Conservation (phyloP, 164 flowering plant genomes). For the Akebia trifoliata region DNA sequence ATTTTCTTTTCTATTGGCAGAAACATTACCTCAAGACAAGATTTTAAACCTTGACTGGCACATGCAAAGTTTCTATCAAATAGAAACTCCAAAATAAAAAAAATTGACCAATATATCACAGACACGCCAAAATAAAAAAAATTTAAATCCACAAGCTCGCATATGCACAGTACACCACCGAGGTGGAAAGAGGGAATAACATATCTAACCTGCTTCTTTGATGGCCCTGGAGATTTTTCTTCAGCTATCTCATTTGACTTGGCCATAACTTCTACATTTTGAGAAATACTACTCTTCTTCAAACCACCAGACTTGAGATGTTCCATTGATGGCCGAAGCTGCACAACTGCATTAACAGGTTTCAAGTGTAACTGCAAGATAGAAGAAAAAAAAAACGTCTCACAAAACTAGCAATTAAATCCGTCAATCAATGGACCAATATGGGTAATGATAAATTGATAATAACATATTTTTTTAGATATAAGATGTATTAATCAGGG, state of each 20-base stretch:
- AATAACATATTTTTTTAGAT: too few relatives aligned
- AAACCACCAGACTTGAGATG: slow-evolving; percentile 33
- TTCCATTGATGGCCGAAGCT: slow-evolving; percentile 76
- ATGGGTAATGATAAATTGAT: neutral
- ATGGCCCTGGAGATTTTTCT: slow-evolving; percentile 29
- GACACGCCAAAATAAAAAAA: too few relatives aligned
- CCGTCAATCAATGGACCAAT: neutral
- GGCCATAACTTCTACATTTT: slow-evolving; percentile 17
- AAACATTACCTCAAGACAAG: too few relatives aligned
- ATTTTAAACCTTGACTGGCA: too few relatives aligned
- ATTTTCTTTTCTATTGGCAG: too few relatives aligned
- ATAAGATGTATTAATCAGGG: too few relatives aligned
- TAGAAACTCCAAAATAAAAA: too few relatives aligned
- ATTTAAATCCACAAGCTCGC: too few relatives aligned
- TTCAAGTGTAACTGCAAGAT: slow-evolving; percentile 82
- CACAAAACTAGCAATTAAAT: slow-evolving; percentile 10
- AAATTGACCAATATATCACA: too few relatives aligned
- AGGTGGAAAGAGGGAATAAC: neutral
- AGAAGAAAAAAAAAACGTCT: slow-evolving; percentile 14
- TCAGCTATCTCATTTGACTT: slow-evolving; percentile 31
- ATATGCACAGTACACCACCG: neutral
- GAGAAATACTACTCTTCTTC: slow-evolving; percentile 23
- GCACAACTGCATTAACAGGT: slow-evolving; percentile 81
- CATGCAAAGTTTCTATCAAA: too few relatives aligned
- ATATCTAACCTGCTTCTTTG: slow-evolving; percentile 40